Conservation (phyloP, 352 stramenopile genomes). For the Saprolegnia parasitica region DNA sequence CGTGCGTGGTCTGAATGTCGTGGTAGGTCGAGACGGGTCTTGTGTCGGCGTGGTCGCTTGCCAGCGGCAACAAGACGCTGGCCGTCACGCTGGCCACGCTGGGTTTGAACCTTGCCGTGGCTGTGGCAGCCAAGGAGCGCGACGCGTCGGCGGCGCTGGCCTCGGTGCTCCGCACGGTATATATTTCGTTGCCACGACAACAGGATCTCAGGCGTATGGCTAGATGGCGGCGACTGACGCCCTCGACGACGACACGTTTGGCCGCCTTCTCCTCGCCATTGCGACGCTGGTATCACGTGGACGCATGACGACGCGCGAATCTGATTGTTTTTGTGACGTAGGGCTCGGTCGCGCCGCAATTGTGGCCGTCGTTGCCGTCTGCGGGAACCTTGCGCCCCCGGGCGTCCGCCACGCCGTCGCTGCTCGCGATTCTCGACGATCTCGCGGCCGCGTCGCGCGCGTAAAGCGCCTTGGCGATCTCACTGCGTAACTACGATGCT, state of each 20-base stretch:
- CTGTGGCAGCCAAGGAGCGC: constrained; percentile 56
- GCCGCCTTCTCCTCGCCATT: constrained; percentile 59
- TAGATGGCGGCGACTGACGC: constrained; percentile 47
- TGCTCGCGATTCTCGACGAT: constrained; percentile 13
- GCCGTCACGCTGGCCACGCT: constrained; percentile 33
- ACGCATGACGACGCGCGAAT: too few relatives aligned
- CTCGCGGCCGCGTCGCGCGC: too few relatives aligned
- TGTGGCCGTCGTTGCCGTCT: background rate
- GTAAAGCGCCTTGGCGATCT: too few relatives aligned
- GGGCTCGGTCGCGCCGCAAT: background rate
- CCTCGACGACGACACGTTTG: constrained; percentile 70
- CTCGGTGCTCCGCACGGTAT: background rate
- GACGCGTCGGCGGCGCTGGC: constrained; percentile 31
- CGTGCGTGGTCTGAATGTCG: too few relatives aligned
- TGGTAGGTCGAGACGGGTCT: too few relatives aligned
- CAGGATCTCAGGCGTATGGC: constrained; percentile 47
- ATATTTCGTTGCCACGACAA: constrained; percentile 37
- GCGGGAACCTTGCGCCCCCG: background rate
- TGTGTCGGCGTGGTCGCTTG: too few relatives aligned
- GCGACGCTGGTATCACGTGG: constrained; percentile 40
- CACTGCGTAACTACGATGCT: too few relatives aligned
- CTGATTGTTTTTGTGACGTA: constrained; percentile 7
- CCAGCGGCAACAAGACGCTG: constrained; percentile 4
- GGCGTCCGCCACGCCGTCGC: background rate
- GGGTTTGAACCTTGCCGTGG: constrained; percentile 45